A percentile compares a stretch with the other conserved stretches of the same genome.
phyloP scores from a whole-genome alignment of 768 basidiomycete species.

The Cyclocybe cylindracea region DNA sequence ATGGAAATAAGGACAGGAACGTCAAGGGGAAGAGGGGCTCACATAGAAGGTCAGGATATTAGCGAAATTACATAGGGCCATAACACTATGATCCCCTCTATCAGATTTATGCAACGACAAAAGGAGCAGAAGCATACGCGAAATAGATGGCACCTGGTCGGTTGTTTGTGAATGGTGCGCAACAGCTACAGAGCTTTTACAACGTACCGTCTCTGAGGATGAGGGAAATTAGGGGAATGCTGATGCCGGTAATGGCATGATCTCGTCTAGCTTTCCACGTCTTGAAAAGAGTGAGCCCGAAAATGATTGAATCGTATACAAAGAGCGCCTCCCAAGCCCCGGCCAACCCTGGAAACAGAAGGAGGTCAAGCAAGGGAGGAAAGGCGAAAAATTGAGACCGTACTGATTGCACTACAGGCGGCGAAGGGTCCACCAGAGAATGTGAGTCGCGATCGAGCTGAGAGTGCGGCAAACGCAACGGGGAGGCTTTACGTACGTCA shows the following conservation, averaged over 20 bases:
- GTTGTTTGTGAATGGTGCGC: neutral
- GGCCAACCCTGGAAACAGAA: slow-evolving; percentile 27
- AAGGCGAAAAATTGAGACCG: neutral
- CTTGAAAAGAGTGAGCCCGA: slow-evolving; percentile 47
- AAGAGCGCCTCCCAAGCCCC: slow-evolving; percentile 54
- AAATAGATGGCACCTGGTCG: slow-evolving; percentile 54
- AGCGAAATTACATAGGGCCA: slow-evolving; percentile 51
- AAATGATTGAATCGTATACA: slow-evolving; percentile 47
- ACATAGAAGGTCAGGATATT: slow-evolving; percentile 42
- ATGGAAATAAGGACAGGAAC: neutral
- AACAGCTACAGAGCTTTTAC: neutral
- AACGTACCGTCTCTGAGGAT: slow-evolving; percentile 52
- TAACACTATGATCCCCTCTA: slow-evolving; percentile 34
- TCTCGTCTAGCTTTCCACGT: slow-evolving; percentile 37
- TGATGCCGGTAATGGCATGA: slow-evolving; percentile 21
- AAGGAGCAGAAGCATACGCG: slow-evolving; percentile 31
- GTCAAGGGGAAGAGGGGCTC: slow-evolving; percentile 11
- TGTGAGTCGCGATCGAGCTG: neutral
- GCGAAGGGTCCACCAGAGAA: neutral
- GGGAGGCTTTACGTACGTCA: slow-evolving; percentile 26
- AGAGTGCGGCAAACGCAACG: neutral
- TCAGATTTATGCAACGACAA: neutral
- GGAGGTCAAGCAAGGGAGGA: neutral
- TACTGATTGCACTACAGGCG: slow-evolving; percentile 18
- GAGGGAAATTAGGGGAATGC: slow-evolving; percentile 39